These are phyloP conservation scores for Phytopythium chamaehyphon DNA, from an alignment of 352 stramenopile species.

Conservation along the genomic window DNA sequence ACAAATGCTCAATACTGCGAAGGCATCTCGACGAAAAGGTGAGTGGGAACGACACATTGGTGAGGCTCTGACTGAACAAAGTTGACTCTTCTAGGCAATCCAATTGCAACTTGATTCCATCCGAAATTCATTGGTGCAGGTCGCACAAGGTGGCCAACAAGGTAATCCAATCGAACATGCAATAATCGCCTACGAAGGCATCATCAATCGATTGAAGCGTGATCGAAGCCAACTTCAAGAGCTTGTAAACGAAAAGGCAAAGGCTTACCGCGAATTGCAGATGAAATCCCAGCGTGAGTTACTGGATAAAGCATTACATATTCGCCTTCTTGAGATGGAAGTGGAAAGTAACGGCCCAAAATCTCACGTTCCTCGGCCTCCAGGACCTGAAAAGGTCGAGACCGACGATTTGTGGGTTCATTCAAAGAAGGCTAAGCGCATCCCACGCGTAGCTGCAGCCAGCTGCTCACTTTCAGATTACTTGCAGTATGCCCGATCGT, in stretches of 20 bases:
- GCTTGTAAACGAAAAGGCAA: constrained; percentile 13
- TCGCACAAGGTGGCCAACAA: background rate
- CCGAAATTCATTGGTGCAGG: background rate
- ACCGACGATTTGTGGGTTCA: background rate
- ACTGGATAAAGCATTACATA: background rate
- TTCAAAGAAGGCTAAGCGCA: background rate
- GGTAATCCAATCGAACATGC: background rate
- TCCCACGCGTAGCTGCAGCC: background rate
- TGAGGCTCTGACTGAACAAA: too few relatives aligned
- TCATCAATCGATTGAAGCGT: constrained; percentile 3
- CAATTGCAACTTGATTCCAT: constrained; percentile 10
- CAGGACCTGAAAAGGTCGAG: background rate
- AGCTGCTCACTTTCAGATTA: constrained; percentile 21
- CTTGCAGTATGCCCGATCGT: constrained; percentile 10
- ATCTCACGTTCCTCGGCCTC: background rate
- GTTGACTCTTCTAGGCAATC: background rate
- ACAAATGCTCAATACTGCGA: background rate
- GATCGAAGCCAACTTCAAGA: constrained; percentile 2
- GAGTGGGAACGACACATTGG: background rate
- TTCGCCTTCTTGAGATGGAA: background rate
- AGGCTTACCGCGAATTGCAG: constrained; percentile 1
- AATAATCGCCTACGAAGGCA: constrained; percentile 3
- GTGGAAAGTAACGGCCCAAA: background rate
- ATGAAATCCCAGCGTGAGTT: constrained; percentile 11
- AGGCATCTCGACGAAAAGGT: constrained; percentile 5